Percentiles rank a stretch among this genome's conserved stretches.
Conservation (phyloP, 202 grass and related monocot genomes). For the Brachypodium distachyon region DNA sequence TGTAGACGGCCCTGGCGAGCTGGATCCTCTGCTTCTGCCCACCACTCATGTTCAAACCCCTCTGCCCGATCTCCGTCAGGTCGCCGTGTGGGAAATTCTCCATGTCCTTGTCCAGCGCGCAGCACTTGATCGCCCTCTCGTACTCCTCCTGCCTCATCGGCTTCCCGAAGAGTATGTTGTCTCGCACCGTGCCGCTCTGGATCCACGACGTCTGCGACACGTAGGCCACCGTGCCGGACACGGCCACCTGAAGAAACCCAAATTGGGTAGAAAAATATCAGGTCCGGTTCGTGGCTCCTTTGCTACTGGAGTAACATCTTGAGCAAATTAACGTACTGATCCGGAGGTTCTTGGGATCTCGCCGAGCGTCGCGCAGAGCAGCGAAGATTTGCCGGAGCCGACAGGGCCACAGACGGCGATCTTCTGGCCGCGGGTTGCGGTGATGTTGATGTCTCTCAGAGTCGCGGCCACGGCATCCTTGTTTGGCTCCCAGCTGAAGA, state of each 20-base stretch:
- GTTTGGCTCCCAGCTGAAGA: conserved; percentile 60
- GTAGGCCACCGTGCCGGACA: conserved; percentile 50
- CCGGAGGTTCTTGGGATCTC: conserved; percentile 73
- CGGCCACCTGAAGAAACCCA: conserved; percentile 38
- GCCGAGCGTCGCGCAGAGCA: conserved; percentile 58
- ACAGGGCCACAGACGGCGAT: conserved; percentile 68
- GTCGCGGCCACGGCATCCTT: conserved; percentile 32
- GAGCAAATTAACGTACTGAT: conserved; percentile 42
- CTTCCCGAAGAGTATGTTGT: conserved; percentile 86
- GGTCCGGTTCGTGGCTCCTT: not conserved
- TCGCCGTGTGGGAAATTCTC: conserved; percentile 68
- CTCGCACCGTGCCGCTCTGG: conserved; percentile 65
- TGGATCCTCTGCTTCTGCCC: conserved; percentile 93
- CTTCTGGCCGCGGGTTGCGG: conserved; percentile 25
- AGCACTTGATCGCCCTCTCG: conserved; percentile 50
- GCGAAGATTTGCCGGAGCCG: conserved; percentile 56
- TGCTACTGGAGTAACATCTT: not conserved
- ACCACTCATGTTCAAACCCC: conserved; percentile 89
- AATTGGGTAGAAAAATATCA: not conserved
- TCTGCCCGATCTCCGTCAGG: conserved; percentile 70
- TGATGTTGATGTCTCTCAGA: conserved; percentile 42
- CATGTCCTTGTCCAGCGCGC: conserved; percentile 79
- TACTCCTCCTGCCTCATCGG: conserved; percentile 44
- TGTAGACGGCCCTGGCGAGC: conserved; percentile 71
- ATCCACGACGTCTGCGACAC: conserved; percentile 83